phyloP scores from a whole-genome alignment of 371 early-diverging fungal species.

The Syncephalastrum racemosum region DNA sequence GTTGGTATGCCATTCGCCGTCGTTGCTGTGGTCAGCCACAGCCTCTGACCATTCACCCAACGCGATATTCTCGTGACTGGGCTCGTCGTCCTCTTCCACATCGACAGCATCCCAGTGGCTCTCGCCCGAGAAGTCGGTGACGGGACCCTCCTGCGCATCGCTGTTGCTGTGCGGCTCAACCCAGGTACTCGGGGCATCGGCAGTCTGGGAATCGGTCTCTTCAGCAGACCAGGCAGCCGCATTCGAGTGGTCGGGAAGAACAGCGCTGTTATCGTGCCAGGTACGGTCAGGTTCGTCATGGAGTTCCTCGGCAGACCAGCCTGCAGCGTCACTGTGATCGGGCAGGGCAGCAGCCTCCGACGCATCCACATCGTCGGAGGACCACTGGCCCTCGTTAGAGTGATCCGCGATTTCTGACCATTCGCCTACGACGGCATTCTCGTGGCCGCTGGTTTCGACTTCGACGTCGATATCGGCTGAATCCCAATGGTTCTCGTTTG shows the following conservation, averaged over 20 bases:
- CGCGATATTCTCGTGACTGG: too few species aligned
- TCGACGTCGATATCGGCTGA: constrained; percentile 11
- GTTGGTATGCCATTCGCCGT: constrained; percentile 9
- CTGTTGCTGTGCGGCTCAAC: too few species aligned
- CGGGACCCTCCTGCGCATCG: too few species aligned
- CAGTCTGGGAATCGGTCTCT: constrained; percentile 5
- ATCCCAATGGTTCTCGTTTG: constrained; percentile 6
- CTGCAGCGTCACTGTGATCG: constrained; percentile 1
- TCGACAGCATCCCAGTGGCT: too few species aligned
- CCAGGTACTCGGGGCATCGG: not conserved
- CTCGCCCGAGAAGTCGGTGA: too few species aligned
- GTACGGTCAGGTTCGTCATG: not conserved
- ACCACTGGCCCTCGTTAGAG: constrained; percentile 18
- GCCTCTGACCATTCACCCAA: not conserved
- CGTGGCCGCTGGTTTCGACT: not conserved
- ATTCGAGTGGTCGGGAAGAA: constrained; percentile 9
- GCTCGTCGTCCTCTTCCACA: too few species aligned
- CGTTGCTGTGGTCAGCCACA: constrained; percentile 9
- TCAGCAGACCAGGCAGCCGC: constrained; percentile 11
- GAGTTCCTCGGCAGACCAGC: constrained; percentile 5
- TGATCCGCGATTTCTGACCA: constrained; percentile 11
- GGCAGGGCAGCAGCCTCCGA: not conserved
- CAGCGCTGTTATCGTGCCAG: not conserved
- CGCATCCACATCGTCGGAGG: constrained; percentile 13
- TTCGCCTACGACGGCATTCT: not conserved